Percentiles rank a stretch among this genome's conserved stretches.
phyloP scores from a whole-genome alignment of 257 asterid species.

The Leonotis leonurus region DNA sequence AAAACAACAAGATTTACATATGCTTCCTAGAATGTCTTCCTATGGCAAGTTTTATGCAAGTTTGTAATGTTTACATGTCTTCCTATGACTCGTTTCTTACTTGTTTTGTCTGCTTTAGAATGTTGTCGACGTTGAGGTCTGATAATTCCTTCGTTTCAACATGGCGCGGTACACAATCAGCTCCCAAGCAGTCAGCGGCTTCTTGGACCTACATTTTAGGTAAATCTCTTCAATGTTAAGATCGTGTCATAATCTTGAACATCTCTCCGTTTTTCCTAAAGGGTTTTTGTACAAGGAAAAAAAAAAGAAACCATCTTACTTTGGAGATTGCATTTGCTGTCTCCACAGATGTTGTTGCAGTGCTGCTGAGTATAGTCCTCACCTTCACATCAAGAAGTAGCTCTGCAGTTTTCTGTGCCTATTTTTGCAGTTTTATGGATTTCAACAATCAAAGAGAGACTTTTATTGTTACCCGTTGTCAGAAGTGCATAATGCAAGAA shows the following conservation, averaged over 20 bases:
- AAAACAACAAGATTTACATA: not conserved
- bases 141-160: conserved; percentile 53
- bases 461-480: not conserved
- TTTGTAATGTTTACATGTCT: too few relatives aligned
- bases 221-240: too few relatives aligned
- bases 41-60: not conserved
- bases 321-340: conserved; percentile 69
- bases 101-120: conserved; percentile 45
- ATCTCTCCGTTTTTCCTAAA: not conserved
- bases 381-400: conserved; percentile 77
- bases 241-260: not conserved
- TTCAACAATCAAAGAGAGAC: not conserved
- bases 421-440: conserved; percentile 21
- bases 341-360: conserved; percentile 54
- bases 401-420: conserved; percentile 95
- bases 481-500: not conserved
- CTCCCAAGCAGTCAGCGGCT: conserved; percentile 90
- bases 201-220: conserved; percentile 99
- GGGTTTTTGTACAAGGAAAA: not conserved
- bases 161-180: conserved; percentile 68
- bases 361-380: conserved; percentile 55
- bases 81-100: conserved; percentile 31
- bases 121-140: conserved; percentile 50
- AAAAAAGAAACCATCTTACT: conserved; percentile 33
- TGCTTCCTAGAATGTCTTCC: not conserved